Conservation (phyloP, 345 rosid genomes). For the Linum usitatissimum region DNA sequence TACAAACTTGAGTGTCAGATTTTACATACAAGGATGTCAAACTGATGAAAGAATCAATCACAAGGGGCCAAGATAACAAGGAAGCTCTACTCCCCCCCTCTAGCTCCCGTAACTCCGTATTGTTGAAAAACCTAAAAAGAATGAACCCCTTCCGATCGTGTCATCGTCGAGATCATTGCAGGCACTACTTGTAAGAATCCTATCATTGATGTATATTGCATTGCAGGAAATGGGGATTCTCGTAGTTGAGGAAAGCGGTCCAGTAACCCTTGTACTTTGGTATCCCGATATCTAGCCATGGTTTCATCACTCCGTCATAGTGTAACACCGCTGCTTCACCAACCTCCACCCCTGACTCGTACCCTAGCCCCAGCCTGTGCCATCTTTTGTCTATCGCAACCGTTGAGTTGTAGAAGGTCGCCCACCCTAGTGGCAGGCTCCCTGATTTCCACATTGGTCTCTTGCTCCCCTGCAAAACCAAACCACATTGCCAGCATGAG, state of each 20-base stretch:
- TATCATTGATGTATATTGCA: conserved; percentile 27
- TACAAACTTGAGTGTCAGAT: too few relatives aligned
- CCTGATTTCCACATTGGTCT: conserved; percentile 23
- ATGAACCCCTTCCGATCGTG: too few relatives aligned
- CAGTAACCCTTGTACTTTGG: conserved; percentile 16
- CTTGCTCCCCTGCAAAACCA: conserved; percentile 13
- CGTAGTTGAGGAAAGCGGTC: conserved; percentile 17
- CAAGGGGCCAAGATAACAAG: too few relatives aligned
- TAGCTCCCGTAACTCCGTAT: too few relatives aligned
- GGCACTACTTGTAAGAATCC: too few relatives aligned
- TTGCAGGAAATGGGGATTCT: conserved; percentile 15
- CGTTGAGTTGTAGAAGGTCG: conserved; percentile 17
- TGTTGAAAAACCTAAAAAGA: too few relatives aligned
- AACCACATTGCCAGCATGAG: too few relatives aligned
- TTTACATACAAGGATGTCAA: too few relatives aligned
- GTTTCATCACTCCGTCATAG: conserved; percentile 27
- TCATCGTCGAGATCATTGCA: too few relatives aligned
- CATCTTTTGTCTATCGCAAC: conserved; percentile 16
- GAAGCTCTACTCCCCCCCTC: too few relatives aligned
- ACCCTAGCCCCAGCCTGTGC: conserved; percentile 23
- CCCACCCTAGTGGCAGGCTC: conserved; percentile 22
- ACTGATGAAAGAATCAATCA: too few relatives aligned
- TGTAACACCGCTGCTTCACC: conserved; percentile 20
- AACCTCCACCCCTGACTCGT: conserved; percentile 7
- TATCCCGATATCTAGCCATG: conserved; percentile 19